These are phyloP conservation scores for Pseudogymnoascus sp. DNA, from an alignment of 2,329 filamentous ascomycete genomes.

Conservation along the genomic window DNA sequence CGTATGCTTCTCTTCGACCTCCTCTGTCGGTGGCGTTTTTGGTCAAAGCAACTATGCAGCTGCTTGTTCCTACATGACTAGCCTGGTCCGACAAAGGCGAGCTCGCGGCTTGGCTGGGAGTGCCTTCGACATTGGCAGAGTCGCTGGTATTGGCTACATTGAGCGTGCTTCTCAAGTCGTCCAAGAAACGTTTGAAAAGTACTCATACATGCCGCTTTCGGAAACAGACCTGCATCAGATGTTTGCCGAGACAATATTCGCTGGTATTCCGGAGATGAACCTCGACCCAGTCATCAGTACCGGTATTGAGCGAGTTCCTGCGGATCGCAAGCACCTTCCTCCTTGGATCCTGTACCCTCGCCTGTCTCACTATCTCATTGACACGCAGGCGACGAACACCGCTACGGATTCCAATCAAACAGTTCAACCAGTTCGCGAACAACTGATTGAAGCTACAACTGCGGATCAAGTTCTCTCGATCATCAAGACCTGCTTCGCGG, in stretches of 20 bases:
- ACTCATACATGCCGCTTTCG: slow-evolving; percentile 16
- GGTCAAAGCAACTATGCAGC: slow-evolving; percentile 14
- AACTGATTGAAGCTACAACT: not conserved
- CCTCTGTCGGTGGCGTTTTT: not conserved
- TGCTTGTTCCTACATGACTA: slow-evolving; percentile 12
- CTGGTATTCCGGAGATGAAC: not conserved
- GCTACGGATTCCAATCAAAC: slow-evolving; percentile 8
- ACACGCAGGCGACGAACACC: slow-evolving; percentile 8
- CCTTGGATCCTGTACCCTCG: slow-evolving; percentile 21
- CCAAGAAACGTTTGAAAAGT: slow-evolving; percentile 1
- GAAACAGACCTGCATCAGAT: slow-evolving; percentile 20
- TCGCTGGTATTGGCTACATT: slow-evolving; percentile 10
- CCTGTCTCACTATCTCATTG: slow-evolving; percentile 18
- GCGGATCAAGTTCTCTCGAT: not conserved
- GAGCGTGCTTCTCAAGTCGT: slow-evolving; percentile 14
- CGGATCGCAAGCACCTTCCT: slow-evolving; percentile 7
- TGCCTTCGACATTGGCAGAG: slow-evolving; percentile 18
- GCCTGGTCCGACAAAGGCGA: not conserved
- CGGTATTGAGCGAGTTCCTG: slow-evolving; percentile 9
- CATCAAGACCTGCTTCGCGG: not conserved
- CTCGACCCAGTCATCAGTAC: not conserved
- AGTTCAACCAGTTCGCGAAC: not conserved
- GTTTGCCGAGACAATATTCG: slow-evolving; percentile 12
- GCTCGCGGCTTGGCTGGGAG: slow-evolving; percentile 12
- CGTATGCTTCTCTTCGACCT: not conserved